phyloP scores from a whole-genome alignment of 2,329 filamentous ascomycete species.

The Biscogniauxia sp. region DNA sequence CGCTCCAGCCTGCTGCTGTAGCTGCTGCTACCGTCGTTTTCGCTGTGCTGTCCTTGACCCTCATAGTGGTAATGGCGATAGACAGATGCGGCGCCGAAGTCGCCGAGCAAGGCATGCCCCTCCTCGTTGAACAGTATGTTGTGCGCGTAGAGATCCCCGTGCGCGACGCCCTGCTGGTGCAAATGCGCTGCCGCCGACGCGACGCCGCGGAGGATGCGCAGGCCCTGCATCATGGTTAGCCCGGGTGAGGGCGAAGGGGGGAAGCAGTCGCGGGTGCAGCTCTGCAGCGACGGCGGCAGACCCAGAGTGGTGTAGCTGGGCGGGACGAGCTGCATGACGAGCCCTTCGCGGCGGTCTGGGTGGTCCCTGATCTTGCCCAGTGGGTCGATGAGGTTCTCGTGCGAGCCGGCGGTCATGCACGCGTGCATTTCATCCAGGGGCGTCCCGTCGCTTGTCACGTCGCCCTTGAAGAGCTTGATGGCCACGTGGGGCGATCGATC shows the following conservation, averaged over 20 bases:
- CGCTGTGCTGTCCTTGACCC: slow-evolving; percentile 7
- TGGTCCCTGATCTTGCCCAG: slow-evolving; percentile 43
- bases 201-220: slow-evolving; percentile 39
- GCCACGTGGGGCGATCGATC: slow-evolving; percentile 38
- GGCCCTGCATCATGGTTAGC: slow-evolving; percentile 30
- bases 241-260: slow-evolving; percentile 25
- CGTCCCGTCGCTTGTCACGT: slow-evolving; percentile 45
- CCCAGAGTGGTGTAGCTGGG: slow-evolving; percentile 42
- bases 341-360: slow-evolving; percentile 39
- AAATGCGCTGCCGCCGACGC: slow-evolving; percentile 43
- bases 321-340: slow-evolving; percentile 48
- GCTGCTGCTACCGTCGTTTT: neutral
- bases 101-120: slow-evolving; percentile 45
- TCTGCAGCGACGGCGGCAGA: slow-evolving; percentile 42
- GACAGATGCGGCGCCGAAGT: slow-evolving; percentile 47
- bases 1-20: slow-evolving; percentile 35
- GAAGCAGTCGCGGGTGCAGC: slow-evolving; percentile 46
- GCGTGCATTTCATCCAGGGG: slow-evolving; percentile 49
- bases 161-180: slow-evolving; percentile 41
- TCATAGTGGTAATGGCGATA: slow-evolving; percentile 26
- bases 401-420: slow-evolving; percentile 43
- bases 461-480: slow-evolving; percentile 48
- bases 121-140: slow-evolving; percentile 42
- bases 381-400: slow-evolving; percentile 44
- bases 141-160: slow-evolving; percentile 48